Evolutionary conservation across 2,329 filamentous ascomycete genomes (phyloP).

Genomic region (Emericellopsis atlantica): DNA sequence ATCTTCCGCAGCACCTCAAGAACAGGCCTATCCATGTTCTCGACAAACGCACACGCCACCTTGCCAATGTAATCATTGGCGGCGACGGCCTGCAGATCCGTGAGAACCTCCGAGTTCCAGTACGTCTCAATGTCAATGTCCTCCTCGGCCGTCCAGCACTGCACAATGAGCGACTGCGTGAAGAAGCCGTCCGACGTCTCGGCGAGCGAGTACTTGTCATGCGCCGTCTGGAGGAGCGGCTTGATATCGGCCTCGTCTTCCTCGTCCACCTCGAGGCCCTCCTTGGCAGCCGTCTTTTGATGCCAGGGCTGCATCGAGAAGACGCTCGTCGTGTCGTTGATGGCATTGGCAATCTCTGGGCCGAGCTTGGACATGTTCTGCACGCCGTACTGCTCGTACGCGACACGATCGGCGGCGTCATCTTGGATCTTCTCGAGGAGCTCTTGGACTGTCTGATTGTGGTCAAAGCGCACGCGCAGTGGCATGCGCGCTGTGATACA

Average conservation of each 20-base stretch:
- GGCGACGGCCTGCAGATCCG: not conserved
- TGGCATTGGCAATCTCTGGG: not conserved
- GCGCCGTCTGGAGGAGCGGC: not conserved
- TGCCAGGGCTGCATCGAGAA: not conserved
- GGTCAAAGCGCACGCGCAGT: conserved; percentile 5
- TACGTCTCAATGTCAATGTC: not conserved
- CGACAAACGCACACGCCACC: not conserved
- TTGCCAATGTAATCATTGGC: not conserved
- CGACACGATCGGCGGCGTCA: conserved; percentile 7
- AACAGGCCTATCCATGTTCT: not conserved
- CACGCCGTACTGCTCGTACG: conserved; percentile 11
- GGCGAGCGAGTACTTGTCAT: not conserved
- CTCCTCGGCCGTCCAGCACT: not conserved
- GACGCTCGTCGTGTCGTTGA: not conserved
- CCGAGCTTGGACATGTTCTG: conserved; percentile 6
- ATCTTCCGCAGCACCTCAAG: not conserved
- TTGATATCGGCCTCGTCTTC: too few species aligned
- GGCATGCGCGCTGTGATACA: conserved; percentile 3
- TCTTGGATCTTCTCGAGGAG: conserved; percentile 6
- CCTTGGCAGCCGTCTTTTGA: not conserved
- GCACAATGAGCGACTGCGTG: not conserved
- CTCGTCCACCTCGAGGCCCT: not conserved
- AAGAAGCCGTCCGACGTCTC: not conserved
- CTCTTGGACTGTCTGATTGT: conserved; percentile 1
- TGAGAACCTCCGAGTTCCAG: not conserved